Percentiles rank a stretch among this genome's conserved stretches.
phyloP scores from a whole-genome alignment of 805 yeast species.

The Starmerella stellata region DNA sequence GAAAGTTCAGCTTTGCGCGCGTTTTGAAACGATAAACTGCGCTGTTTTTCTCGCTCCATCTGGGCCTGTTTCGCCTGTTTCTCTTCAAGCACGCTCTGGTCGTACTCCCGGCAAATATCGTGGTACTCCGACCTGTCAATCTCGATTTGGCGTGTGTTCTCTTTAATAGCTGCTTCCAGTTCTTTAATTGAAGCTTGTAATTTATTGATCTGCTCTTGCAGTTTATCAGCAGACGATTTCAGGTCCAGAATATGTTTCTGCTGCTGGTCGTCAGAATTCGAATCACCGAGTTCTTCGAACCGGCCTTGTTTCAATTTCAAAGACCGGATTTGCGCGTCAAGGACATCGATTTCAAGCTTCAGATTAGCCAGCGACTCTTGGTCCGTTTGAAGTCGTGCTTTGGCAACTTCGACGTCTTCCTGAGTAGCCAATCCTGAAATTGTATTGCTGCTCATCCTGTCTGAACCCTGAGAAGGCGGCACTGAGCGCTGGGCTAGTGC shows the following conservation, averaged over 20 bases:
- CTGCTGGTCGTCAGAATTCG: constrained; percentile 52
- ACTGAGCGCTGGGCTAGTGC: background rate
- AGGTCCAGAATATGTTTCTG: constrained; percentile 15
- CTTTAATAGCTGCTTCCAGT: background rate
- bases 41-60: background rate
- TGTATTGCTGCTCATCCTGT: constrained; percentile 46
- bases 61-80: background rate
- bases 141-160: background rate
- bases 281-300: constrained; percentile 37
- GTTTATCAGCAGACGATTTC: background rate
- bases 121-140: background rate
- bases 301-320: constrained; percentile 58
- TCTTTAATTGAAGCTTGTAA: background rate
- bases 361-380: constrained; percentile 1
- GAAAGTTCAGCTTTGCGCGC: background rate
- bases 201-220: background rate
- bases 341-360: constrained; percentile 8
- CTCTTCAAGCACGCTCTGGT: background rate
- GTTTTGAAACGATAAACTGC: background rate
- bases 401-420: constrained; percentile 52
- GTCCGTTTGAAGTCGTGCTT: constrained; percentile 27
- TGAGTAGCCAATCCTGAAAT: constrained; percentile 53
- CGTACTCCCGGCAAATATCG: background rate
- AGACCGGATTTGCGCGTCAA: constrained; percentile 15
- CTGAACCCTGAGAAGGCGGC: background rate